Conservation (phyloP, 2,329 filamentous ascomycete genomes). For the Kalaharituber pfeilii region DNA sequence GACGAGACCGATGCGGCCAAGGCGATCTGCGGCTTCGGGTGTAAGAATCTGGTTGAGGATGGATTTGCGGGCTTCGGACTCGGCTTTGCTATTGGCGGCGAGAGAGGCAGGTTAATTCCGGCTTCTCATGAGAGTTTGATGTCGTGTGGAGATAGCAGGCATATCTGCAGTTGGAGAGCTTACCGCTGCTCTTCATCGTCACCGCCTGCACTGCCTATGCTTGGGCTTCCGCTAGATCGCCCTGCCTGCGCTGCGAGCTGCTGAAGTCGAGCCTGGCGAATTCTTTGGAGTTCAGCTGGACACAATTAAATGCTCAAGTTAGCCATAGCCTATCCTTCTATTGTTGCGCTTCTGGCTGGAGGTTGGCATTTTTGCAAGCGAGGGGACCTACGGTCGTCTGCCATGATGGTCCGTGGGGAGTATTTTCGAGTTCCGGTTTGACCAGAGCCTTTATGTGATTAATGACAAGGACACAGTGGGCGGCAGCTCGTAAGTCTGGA, state of each 20-base stretch:
- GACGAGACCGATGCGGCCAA: constrained; percentile 86
- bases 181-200: constrained; percentile 11
- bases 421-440: no score
- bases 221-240: constrained; percentile 29
- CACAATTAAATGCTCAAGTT: no score
- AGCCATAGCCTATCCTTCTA: no score
- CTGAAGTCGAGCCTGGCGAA: constrained; percentile 76
- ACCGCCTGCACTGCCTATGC: background rate
- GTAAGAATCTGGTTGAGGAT: constrained; percentile 87
- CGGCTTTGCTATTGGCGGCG: constrained; percentile 26
- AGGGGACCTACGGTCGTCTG: no score
- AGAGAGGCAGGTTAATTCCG: constrained; percentile 6
- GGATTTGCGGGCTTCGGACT: constrained; percentile 53
- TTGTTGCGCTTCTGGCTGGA: no score
- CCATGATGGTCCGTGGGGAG: no score
- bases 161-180: constrained; percentile 22
- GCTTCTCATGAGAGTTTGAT: no score
- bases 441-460: no score
- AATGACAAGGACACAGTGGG: no score
- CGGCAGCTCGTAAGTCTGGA: no score
- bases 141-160: constrained; percentile 18
- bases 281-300: constrained; percentile 36
- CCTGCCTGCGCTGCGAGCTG: constrained; percentile 58
- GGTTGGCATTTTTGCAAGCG: no score
- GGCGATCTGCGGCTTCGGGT: constrained; percentile 79